A percentile compares a stretch with the other conserved stretches of the same genome.
Evolutionary conservation across 768 basidiomycete genomes (phyloP).

Genomic region (Xanthoconium stramineum): DNA sequence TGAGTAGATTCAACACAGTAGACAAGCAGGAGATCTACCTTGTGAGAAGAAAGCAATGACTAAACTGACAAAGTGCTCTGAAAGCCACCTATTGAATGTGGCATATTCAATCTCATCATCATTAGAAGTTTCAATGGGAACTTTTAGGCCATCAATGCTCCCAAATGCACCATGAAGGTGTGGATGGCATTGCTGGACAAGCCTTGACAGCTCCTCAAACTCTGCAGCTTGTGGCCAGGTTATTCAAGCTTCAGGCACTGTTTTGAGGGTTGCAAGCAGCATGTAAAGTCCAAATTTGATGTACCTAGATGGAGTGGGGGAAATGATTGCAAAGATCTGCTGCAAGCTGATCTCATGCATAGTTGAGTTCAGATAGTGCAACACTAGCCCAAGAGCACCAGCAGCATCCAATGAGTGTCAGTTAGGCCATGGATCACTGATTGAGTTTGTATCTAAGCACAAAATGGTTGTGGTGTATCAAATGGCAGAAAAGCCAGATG

Average conservation of each 20-base stretch:
- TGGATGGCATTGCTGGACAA: not conserved
- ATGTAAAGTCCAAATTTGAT: conserved; percentile 33
- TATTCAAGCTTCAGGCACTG: conserved; percentile 25
- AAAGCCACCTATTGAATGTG: not conserved
- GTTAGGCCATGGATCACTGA: conserved; percentile 19
- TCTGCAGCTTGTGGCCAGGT: not conserved
- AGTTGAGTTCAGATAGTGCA: conserved; percentile 40
- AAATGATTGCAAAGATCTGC: conserved; percentile 42
- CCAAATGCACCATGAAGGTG: not conserved
- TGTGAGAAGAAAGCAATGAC: not conserved
- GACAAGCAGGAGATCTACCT: too few species aligned
- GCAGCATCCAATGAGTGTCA: conserved; percentile 29
- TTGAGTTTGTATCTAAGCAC: not conserved
- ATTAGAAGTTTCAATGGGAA: not conserved
- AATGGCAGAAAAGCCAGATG: not conserved
- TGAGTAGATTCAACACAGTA: too few species aligned
- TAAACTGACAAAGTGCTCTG: not conserved
- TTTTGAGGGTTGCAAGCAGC: conserved; percentile 28
- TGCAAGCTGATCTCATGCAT: conserved; percentile 38
- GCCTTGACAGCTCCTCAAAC: not conserved
- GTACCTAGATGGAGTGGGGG: conserved; percentile 36
- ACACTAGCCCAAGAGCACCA: conserved; percentile 40
- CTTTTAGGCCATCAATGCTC: not conserved
- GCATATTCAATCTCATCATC: not conserved
- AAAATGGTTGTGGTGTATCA: not conserved